phyloP scores from a whole-genome alignment of 2,329 filamentous ascomycete species.

The Podosphaera aphanis region DNA sequence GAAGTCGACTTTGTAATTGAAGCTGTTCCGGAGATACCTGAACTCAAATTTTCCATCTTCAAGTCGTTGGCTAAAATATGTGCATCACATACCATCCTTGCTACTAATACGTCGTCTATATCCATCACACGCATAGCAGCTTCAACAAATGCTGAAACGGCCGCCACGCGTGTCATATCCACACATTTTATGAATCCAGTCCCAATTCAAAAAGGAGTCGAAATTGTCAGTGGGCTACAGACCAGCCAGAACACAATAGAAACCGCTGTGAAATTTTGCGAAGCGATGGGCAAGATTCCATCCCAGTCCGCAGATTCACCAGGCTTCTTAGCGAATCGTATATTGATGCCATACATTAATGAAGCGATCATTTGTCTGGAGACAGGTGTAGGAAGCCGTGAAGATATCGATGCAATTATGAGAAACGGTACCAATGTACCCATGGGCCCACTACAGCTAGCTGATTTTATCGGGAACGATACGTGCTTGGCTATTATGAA shows the following conservation, averaged over 20 bases:
- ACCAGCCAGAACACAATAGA: slow-evolving; percentile 65
- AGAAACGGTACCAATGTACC: slow-evolving; percentile 97
- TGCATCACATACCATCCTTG: slow-evolving; percentile 66
- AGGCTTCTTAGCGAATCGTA: slow-evolving; percentile 87
- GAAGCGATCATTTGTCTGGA: slow-evolving; percentile 92
- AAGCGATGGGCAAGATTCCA: slow-evolving; percentile 78
- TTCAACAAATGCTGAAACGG: slow-evolving; percentile 56
- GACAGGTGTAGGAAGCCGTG: slow-evolving; percentile 67
- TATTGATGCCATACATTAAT: slow-evolving; percentile 98
- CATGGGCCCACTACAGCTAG: slow-evolving; percentile 83
- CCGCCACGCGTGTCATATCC: slow-evolving; percentile 69
- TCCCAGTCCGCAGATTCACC: slow-evolving; percentile 75
- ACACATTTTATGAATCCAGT: slow-evolving; percentile 99
- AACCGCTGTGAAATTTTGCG: slow-evolving; percentile 64
- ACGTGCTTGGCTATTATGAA: slow-evolving; percentile 96
- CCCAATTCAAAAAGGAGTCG: slow-evolving; percentile 85
- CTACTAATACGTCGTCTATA: slow-evolving; percentile 97
- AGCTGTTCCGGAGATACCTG: slow-evolving; percentile 77
- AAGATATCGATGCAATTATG: slow-evolving; percentile 95
- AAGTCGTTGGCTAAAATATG: slow-evolving; percentile 58
- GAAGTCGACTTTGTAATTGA: slow-evolving; percentile 95
- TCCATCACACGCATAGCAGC: slow-evolving; percentile 92
- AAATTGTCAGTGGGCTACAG: slow-evolving; percentile 88
- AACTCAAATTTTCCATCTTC: slow-evolving; percentile 78
- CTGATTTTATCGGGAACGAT: slow-evolving; percentile 92